These are phyloP conservation scores for Alisma plantagoaquatica DNA, from an alignment of 106 monocot species.

Conservation along the genomic window DNA sequence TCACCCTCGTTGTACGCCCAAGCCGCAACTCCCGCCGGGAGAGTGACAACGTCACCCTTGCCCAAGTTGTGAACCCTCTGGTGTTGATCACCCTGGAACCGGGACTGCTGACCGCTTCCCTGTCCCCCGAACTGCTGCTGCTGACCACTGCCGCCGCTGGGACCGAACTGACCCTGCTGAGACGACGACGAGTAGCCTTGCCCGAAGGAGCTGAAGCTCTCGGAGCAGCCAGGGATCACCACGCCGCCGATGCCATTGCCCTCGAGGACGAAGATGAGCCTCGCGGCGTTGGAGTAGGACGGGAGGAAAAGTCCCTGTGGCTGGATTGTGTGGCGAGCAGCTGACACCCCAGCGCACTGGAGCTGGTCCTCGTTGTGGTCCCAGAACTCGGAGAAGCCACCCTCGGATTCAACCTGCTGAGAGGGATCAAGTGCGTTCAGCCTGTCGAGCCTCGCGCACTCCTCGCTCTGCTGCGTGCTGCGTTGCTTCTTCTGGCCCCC, in stretches of 20 bases:
- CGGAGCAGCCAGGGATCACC: conserved; percentile 15
- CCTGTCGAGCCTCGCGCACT: conserved; percentile 4
- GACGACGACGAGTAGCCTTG: too few species aligned
- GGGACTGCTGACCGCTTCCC: too few species aligned
- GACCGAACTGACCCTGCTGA: too few species aligned
- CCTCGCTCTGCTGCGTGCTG: neutral
- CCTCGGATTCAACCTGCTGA: conserved; percentile 10
- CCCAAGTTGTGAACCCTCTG: conserved; percentile 35
- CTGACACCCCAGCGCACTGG: conserved; percentile 8
- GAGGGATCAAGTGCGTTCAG: conserved; percentile 10
- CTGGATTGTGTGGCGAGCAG: too few species aligned
- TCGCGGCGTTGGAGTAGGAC: conserved; percentile 11
- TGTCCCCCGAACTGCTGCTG: too few species aligned
- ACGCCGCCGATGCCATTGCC: conserved; percentile 6
- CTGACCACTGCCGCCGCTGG: too few species aligned
- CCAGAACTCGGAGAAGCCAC: conserved; percentile 14
- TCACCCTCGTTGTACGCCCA: conserved; percentile 71
- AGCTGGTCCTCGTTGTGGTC: conserved; percentile 10
- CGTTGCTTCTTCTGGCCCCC: too few species aligned
- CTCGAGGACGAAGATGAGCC: neutral
- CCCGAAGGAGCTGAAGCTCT: conserved; percentile 12
- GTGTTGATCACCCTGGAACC: conserved; percentile 41
- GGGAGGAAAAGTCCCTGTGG: conserved; percentile 9
- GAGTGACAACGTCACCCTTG: conserved; percentile 43
- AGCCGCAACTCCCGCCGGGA: conserved; percentile 50